Base-by-base conservation (phyloP, 345 rosid species). In the Populus tremula region DNA sequence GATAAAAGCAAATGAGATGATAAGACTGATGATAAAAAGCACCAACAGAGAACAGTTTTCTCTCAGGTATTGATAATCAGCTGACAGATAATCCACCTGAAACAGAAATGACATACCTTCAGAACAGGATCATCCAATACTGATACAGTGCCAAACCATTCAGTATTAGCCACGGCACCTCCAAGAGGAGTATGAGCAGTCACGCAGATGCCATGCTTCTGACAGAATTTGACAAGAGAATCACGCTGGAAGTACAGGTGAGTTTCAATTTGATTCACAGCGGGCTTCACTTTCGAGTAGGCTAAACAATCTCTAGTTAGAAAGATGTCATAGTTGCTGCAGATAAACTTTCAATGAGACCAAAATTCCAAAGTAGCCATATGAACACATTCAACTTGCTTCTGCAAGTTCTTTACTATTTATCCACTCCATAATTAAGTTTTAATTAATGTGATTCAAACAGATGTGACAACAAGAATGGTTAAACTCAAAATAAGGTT, bases 231-330 rank as follows among this genome's bases (percentile, higher is more conserved):
- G 62, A 94, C 93, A 43, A 93, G 97, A 17, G 87, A 93, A 4
- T 93, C 94, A 0, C 98, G 95, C 79, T 94, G 98, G 75, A 94
- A 94, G 85, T 93, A 94, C 49, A 97, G 97, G 71, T 93, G 97
- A 10, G 94, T 90, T 83, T 94, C 97, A 1, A 94, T 85, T 86
- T 94, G 98, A 86, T 94, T 94, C 76, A 94, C 98, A n/a, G 94
- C 97, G 10, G 98, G 98, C 84, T 94, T 94, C 84, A 94, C 86
- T 82, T 92, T 94, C 69, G 97, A 88, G 87, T 91, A 93, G 53
- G 98, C 97, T 72, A 94, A 80, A 90, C 97, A 93, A 78, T 93
- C 97, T 81, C 97, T 90, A 5, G 97, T 89, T 50, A 94, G 84
- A 83, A 89, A 94, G 76, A 94, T 84, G 68, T 93, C 97, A 38